Evolutionary conservation across 2,329 filamentous ascomycete species (phyloP).

Genomic region (Talaromyces funiculosus): DNA sequence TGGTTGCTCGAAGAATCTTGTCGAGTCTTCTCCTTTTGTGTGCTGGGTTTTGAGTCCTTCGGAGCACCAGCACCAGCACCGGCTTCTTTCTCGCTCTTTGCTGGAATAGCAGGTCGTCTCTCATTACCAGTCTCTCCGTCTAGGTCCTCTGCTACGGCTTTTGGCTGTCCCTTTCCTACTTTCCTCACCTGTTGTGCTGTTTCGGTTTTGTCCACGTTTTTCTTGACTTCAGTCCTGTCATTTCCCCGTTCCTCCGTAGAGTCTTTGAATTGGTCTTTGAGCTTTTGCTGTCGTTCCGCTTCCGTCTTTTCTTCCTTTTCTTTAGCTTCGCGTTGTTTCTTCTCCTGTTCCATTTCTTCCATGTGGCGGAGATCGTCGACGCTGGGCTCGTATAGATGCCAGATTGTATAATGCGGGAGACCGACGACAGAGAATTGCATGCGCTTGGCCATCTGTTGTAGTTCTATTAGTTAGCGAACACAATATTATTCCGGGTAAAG

Average conservation of each 20-base stretch:
- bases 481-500: neutral
- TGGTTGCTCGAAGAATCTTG: neutral
- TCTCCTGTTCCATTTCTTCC: constrained; percentile 95
- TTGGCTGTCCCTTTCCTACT: neutral
- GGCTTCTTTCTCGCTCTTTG: neutral
- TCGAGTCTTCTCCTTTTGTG: neutral
- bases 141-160: neutral
- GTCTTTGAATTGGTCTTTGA: constrained; percentile 75
- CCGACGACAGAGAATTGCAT: constrained; percentile 96
- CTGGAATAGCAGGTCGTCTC: neutral
- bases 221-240: constrained; percentile 74
- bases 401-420: constrained; percentile 95
- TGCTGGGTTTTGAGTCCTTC: neutral
- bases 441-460: constrained; percentile 81
- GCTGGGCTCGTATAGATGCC: constrained; percentile 99
- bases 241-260: constrained; percentile 78
- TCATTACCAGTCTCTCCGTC: neutral
- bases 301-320: constrained; percentile 70
- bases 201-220: constrained; percentile 47
- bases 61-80: neutral
- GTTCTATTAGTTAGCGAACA: neutral
- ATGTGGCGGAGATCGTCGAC: constrained; percentile 96
- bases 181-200: constrained; percentile 21
- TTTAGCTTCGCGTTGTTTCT: constrained; percentile 70
- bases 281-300: constrained; percentile 66